A percentile compares a stretch with the other conserved stretches of the same genome.
These are phyloP conservation scores for Phytophthora cryptogea DNA, from an alignment of 352 stramenopile genomes.

Conservation along the genomic window DNA sequence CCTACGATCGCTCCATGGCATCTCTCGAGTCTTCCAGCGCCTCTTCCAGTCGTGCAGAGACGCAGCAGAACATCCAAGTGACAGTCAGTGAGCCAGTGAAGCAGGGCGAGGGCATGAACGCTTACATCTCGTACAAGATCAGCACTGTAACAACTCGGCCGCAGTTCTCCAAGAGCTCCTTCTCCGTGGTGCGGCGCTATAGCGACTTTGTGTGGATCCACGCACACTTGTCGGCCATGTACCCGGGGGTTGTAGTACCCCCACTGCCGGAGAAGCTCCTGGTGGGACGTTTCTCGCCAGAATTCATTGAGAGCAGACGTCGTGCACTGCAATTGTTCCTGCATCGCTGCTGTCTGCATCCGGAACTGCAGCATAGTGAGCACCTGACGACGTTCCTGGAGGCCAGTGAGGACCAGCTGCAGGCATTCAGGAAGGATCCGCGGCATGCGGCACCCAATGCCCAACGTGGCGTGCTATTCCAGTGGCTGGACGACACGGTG, in stretches of 20 bases:
- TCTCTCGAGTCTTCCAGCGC: conserved; percentile 11
- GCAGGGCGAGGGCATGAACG: conserved; percentile 96
- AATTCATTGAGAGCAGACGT: conserved; percentile 90
- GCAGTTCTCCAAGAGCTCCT: conserved; percentile 87
- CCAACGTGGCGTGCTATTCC: conserved; percentile 71
- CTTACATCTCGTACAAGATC: conserved; percentile 98
- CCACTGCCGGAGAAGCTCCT: conserved; percentile 96
- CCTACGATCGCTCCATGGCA: conserved; percentile 3
- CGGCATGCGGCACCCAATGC: conserved; percentile 52
- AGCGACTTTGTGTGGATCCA: conserved; percentile 98
- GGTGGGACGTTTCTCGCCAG: conserved; percentile 92
- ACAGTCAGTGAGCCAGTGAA: conserved; percentile 95
- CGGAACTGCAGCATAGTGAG: conserved; percentile 84
- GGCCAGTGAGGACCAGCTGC: conserved; percentile 70
- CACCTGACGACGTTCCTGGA: conserved; percentile 88
- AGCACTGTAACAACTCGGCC: conserved; percentile 71
- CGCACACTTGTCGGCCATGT: conserved; percentile 85
- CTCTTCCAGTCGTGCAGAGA: conserved; percentile 3
- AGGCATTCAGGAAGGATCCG: conserved; percentile 67
- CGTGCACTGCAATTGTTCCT: conserved; percentile 84
- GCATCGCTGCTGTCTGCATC: conserved; percentile 75
- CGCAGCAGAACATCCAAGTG: conserved; percentile 67
- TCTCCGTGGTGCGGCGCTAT: conserved; percentile 92
- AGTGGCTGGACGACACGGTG: conserved; percentile 90
- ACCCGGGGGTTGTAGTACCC: conserved; percentile 91